Percentiles rank a stretch among this genome's conserved stretches.
Conservation (phyloP, 2,329 filamentous ascomycete genomes). For the Colletotrichum sidae region DNA sequence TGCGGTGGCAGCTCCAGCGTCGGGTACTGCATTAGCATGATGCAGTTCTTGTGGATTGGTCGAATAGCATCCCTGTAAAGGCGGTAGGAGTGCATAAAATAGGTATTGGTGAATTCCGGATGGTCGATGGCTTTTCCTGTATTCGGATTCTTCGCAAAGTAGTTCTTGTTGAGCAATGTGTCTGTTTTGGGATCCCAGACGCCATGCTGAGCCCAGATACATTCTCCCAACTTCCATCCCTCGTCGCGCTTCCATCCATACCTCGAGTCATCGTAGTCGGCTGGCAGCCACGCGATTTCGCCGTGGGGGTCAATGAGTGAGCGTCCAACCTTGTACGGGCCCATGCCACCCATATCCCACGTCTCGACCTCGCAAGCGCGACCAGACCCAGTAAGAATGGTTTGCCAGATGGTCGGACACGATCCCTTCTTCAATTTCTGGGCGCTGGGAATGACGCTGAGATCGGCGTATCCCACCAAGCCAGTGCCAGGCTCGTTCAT, state of each 20-base stretch:
- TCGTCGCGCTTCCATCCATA: constrained; percentile 93
- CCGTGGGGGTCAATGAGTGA: constrained; percentile 89
- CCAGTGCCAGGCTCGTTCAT: constrained; percentile 96
- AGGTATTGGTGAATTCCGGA: constrained; percentile 88
- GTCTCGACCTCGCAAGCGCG: constrained; percentile 89
- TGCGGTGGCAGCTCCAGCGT: constrained; percentile 90
- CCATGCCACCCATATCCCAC: constrained; percentile 94
- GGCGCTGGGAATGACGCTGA: constrained; percentile 84
- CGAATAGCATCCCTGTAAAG: constrained; percentile 81
- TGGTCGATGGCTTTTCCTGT: constrained; percentile 83
- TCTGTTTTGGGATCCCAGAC: constrained; percentile 90
- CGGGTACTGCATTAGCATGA: constrained; percentile 92
- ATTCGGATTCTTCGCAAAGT: constrained; percentile 83
- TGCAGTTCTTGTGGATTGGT: constrained; percentile 79
- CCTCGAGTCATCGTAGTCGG: constrained; percentile 83
- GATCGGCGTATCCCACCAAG: constrained; percentile 83
- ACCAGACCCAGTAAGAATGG: constrained; percentile 90
- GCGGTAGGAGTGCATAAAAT: constrained; percentile 89
- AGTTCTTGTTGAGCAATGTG: constrained; percentile 82
- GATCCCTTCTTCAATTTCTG: constrained; percentile 94
- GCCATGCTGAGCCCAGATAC: constrained; percentile 96
- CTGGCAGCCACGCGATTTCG: constrained; percentile 83
- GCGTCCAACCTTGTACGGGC: constrained; percentile 89
- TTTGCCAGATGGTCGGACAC: constrained; percentile 93
- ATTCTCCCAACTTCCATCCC: constrained; percentile 92